Evolutionary conservation across 1,139 yeast genomes (phyloP).

Genomic region (Yamadazyma conglobata): DNA sequence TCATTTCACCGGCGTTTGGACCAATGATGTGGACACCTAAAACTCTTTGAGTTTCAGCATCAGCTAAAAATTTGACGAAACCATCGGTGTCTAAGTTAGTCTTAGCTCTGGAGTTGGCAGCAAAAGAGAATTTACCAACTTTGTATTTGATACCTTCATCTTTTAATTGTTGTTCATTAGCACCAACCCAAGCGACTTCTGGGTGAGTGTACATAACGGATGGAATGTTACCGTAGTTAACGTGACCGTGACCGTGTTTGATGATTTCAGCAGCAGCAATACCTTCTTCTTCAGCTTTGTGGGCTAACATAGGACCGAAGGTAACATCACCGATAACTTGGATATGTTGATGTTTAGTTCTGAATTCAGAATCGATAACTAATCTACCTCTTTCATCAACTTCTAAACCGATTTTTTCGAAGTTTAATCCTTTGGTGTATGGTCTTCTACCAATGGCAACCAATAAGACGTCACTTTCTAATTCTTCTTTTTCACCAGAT

Average conservation of each 20-base stretch:
- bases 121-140: slow-evolving; percentile 96
- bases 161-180: slow-evolving; percentile 92
- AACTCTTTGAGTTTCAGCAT: slow-evolving; percentile 95
- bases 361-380: slow-evolving; percentile 90
- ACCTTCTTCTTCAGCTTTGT: slow-evolving; percentile 99
- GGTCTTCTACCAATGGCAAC: slow-evolving; percentile 99
- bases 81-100: slow-evolving; percentile 97
- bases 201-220: slow-evolving; percentile 99
- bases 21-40: slow-evolving; percentile 97
- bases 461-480: slow-evolving; percentile 88
- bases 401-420: slow-evolving; percentile 87
- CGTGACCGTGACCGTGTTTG: slow-evolving; percentile 94
- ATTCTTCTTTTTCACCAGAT: slow-evolving; percentile 71
- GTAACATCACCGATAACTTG: slow-evolving; percentile 98
- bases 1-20: slow-evolving; percentile 99
- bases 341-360: slow-evolving; percentile 88
- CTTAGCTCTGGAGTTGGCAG: slow-evolving; percentile 99
- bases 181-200: slow-evolving; percentile 99
- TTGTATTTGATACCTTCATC: slow-evolving; percentile 89
- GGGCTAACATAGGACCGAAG: slow-evolving; percentile 99
- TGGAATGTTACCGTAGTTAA: slow-evolving; percentile 96
- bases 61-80: slow-evolving; percentile 91
- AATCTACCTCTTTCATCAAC: slow-evolving; percentile 88
- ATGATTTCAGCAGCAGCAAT: slow-evolving; percentile 96
- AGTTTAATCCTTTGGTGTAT: slow-evolving; percentile 83